Percentiles rank a stretch among this genome's conserved stretches.
phyloP scores from a whole-genome alignment of 2,329 filamentous ascomycete species.

The Mariannaea elegans region DNA sequence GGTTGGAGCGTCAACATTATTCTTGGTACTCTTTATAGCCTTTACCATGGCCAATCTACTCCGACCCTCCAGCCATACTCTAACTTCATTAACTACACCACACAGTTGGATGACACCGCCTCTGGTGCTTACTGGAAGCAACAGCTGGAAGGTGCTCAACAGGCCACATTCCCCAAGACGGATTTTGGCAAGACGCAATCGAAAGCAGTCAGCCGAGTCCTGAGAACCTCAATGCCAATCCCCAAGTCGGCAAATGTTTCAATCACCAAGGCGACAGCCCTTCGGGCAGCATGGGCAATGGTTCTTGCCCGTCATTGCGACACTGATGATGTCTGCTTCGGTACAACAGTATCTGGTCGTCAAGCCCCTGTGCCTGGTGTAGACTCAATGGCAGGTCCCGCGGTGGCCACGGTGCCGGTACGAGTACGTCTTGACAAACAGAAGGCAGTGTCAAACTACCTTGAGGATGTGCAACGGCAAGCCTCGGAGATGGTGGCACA shows the following conservation, averaged over 20 bases:
- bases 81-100: neutral
- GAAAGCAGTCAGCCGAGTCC: slow-evolving; percentile 56
- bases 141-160: slow-evolving; percentile 29
- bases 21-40: neutral
- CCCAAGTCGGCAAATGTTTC: neutral
- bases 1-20: neutral
- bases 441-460: neutral
- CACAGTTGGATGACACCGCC: neutral
- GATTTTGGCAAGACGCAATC: slow-evolving; percentile 54
- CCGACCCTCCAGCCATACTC: neutral
- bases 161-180: slow-evolving; percentile 53
- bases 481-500: too few relatives aligned
- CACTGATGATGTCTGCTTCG: slow-evolving; percentile 51
- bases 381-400: slow-evolving; percentile 27
- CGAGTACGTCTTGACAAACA: neutral
- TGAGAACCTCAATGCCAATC: neutral
- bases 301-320: slow-evolving; percentile 57
- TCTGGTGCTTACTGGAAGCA: neutral
- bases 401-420: slow-evolving; percentile 6
- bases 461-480: neutral
- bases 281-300: too few relatives aligned
- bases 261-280: slow-evolving; percentile 22
- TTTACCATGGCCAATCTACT: neutral
- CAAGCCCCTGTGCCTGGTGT: slow-evolving; percentile 30
- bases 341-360: slow-evolving; percentile 53